Evolutionary conservation across 2,329 filamentous ascomycete species (phyloP).

Genomic region (Pseudomassariella vexata): DNA sequence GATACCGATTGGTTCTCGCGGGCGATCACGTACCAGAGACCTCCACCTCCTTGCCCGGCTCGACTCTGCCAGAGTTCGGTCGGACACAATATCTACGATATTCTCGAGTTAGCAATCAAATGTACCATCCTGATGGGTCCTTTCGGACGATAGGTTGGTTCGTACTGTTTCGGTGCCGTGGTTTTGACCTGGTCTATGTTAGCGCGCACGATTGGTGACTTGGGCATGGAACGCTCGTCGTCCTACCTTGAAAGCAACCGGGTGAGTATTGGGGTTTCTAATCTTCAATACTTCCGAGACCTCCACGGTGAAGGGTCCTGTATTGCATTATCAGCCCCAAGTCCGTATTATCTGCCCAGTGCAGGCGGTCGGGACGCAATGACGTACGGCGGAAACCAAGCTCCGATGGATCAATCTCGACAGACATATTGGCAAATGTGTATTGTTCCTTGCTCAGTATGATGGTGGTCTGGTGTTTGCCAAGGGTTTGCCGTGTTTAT

Average conservation of each 20-base stretch:
- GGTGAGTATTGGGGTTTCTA: constrained; percentile 56
- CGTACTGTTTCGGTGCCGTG: constrained; percentile 96
- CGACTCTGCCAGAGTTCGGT: constrained; percentile 93
- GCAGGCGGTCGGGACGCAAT: constrained; percentile 9
- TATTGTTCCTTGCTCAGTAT: no score
- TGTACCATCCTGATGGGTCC: no score
- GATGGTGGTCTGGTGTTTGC: no score
- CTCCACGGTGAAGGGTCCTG: constrained; percentile 63
- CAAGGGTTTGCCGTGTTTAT: no score
- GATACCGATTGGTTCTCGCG: constrained; percentile 4
- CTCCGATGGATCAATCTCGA: constrained; percentile 88
- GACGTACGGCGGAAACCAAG: constrained; percentile 86
- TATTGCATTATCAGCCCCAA: constrained; percentile 15
- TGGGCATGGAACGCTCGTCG: constrained; percentile 1
- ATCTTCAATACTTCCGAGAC: constrained; percentile 60
- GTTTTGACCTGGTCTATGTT: constrained; percentile 76
- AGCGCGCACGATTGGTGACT: no score
- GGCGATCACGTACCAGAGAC: constrained; percentile 68
- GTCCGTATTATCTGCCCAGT: constrained; percentile 6
- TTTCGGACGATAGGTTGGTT: constrained; percentile 17
- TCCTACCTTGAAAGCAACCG: constrained; percentile 65
- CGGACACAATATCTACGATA: constrained; percentile 86
- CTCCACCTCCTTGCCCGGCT: constrained; percentile 83
- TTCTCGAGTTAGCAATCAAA: no score
- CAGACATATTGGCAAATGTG: constrained; percentile 60